Base-by-base conservation (phyloP, 139 green algal genomes). In the Marvania coccoides region DNA sequence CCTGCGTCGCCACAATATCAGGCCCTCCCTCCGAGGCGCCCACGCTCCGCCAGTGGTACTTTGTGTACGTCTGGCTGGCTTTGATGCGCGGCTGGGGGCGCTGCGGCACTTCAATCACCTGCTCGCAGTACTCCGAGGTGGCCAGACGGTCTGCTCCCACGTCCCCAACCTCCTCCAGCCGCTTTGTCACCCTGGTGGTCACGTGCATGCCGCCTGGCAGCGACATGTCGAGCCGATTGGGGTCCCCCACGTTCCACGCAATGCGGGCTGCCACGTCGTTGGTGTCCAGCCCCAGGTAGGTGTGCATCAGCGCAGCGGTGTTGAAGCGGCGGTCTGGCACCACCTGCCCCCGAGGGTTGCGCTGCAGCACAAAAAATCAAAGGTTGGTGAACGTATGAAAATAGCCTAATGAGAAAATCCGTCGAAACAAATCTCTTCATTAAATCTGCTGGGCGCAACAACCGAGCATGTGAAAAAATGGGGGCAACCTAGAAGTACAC, bases 31-130 rank as follows among this genome's bases (percentile, higher is more conserved):
- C 64, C 2, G 47, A 54, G 6, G 64, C 55, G 5, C 65, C 67
- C n/a, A 38, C 36, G 28, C 29, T 64, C 19, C 82, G 58, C 76
- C 79, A 94, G 65, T 87, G 82, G 76, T 89, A 95, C 69, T 95
- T 95, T 34, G 86, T 94, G 79, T 85, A 95, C 69, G 84, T 90
- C 67, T 90, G 88, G 36, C 67, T 86, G 36, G 82, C 87, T 62
- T 91, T 92, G 26, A 93, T 70, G 31, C 78, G 77, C 15, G 74
- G 67, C 29, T 80, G 48, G 19, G 24, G 36, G 26, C 8, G 30
- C 13, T 61, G 46, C 3, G 69, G 59, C 15, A 26, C 26, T 8
- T 66, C 56, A 9, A 79, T 71, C 8, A 72, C 39, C 63, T 86
- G 77, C 71, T 91, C 64, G 35, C 86, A 78, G 60, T 80, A 93